Percentiles rank a stretch among this genome's conserved stretches.
These are phyloP conservation scores for Fraxinus paxiana DNA, from an alignment of 305 asterid species.

Conservation along the genomic window DNA sequence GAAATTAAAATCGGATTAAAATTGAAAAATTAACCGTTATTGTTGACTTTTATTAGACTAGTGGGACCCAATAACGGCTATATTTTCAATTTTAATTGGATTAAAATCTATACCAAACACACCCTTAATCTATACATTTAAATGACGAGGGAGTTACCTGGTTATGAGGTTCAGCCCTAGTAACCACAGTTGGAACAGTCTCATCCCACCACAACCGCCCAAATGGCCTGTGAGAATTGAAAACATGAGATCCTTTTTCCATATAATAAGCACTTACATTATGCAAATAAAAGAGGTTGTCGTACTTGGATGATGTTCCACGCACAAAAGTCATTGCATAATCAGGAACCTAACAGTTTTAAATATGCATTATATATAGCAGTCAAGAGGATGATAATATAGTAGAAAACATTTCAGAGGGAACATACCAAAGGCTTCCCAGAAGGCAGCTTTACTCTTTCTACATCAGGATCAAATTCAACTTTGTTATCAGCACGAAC, in stretches of 20 bases:
- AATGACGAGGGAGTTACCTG: constrained; percentile 24
- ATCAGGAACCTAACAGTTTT: constrained; percentile 52
- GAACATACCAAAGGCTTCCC: constrained; percentile 78
- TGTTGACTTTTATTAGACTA: too few relatives aligned
- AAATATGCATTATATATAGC: neutral
- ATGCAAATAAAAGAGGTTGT: neutral
- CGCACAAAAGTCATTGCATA: constrained; percentile 59
- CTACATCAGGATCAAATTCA: constrained; percentile 56
- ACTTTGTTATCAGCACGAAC: constrained; percentile 60
- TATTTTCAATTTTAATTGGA: too few relatives aligned
- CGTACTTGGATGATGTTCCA: constrained; percentile 46
- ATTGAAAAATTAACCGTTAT: too few relatives aligned
- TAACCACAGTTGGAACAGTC: constrained; percentile 84
- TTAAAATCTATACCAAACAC: too few relatives aligned
- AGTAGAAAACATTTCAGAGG: neutral
- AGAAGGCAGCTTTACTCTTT: constrained; percentile 40
- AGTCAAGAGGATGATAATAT: neutral
- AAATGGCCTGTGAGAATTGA: constrained; percentile 57
- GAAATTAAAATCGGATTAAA: too few relatives aligned
- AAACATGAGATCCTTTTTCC: neutral
- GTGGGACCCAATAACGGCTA: too few relatives aligned
- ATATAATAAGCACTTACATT: neutral
- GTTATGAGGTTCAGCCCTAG: constrained; percentile 59
- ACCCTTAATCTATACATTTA: neutral
- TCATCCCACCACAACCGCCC: constrained; percentile 93